A percentile compares a stretch with the other conserved stretches of the same genome.
phyloP scores from a whole-genome alignment of 257 asterid genomes.

The Perilla frutescens region DNA sequence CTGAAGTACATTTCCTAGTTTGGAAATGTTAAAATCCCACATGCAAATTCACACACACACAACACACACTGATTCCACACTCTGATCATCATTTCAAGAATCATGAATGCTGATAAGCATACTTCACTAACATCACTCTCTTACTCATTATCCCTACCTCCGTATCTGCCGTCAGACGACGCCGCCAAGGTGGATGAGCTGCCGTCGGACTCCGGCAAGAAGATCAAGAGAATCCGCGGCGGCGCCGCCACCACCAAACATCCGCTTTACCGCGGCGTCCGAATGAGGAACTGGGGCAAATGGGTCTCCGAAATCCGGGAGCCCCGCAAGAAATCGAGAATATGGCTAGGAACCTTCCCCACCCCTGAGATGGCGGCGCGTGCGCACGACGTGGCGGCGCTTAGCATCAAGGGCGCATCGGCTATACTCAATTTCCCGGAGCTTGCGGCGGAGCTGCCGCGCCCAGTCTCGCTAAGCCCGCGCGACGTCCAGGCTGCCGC shows the following conservation, averaged over 20 bases:
- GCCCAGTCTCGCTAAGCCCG: constrained; percentile 52
- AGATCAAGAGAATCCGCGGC: constrained; percentile 51
- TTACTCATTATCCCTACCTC: not conserved
- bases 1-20: constrained; percentile 31
- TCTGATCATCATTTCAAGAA: constrained; percentile 13
- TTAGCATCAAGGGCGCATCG: constrained; percentile 50
- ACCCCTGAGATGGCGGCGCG: constrained; percentile 69
- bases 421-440: constrained; percentile 53
- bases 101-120: constrained; percentile 21
- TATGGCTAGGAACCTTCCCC: constrained; percentile 58
- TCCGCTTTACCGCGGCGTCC: constrained; percentile 54
- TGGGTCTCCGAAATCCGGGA: constrained; percentile 66
- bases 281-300: constrained; percentile 62
- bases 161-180: not conserved
- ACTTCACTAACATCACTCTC: not conserved
- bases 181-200: constrained; percentile 20
- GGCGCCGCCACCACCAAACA: constrained; percentile 35
- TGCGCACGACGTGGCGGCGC: constrained; percentile 62
- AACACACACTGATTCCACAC: not conserved
- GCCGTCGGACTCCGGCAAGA: constrained; percentile 33
- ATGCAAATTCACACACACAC: constrained; percentile 21
- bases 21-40: constrained; percentile 30
- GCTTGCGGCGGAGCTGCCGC: constrained; percentile 43
- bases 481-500: constrained; percentile 63
- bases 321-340: constrained; percentile 59